These are phyloP conservation scores for Xylariaceae sp. DNA, from an alignment of 2,329 filamentous ascomycete species.

Conservation along the genomic window DNA sequence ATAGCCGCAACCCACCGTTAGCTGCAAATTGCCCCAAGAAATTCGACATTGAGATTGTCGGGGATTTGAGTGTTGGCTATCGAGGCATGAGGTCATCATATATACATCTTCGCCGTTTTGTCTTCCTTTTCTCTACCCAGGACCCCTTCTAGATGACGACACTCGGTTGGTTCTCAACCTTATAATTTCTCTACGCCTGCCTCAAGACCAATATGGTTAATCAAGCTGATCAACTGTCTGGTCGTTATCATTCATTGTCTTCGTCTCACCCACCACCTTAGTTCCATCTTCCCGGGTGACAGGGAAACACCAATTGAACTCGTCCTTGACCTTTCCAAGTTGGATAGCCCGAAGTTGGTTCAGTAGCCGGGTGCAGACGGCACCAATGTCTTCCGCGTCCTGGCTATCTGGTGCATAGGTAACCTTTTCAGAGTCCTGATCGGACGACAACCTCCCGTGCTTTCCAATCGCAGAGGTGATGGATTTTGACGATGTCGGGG, in stretches of 20 bases:
- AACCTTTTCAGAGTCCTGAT: slow-evolving; percentile 55
- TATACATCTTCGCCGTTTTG: slow-evolving; percentile 8
- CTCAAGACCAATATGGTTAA: slow-evolving; percentile 21
- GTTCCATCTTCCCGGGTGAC: slow-evolving; percentile 54
- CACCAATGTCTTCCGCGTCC: slow-evolving; percentile 72
- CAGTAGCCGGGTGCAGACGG: slow-evolving; percentile 75
- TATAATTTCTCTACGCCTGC: not conserved
- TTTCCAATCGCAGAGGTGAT: slow-evolving; percentile 45
- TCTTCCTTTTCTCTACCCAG: slow-evolving; percentile 3
- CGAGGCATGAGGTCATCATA: not conserved
- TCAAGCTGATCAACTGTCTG: slow-evolving; percentile 48
- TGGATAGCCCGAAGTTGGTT: slow-evolving; percentile 84
- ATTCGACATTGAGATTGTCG: not conserved
- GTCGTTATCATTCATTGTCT: slow-evolving; percentile 35
- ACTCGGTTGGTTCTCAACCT: not conserved
- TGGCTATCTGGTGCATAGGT: slow-evolving; percentile 57
- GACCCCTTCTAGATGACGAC: not conserved
- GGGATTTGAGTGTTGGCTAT: not conserved
- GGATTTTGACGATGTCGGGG: slow-evolving; percentile 48
- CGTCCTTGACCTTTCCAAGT: slow-evolving; percentile 77
- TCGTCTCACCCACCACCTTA: slow-evolving; percentile 45
- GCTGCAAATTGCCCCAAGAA: not conserved
- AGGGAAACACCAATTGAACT: slow-evolving; percentile 72
- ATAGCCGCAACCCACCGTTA: too few relatives aligned
- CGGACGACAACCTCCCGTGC: slow-evolving; percentile 49